Evolutionary conservation across 1,284 basidiomycete species (phyloP), one percentile per base, ranked within the genome.

Genomic region (Tilletia horrida): DNA sequence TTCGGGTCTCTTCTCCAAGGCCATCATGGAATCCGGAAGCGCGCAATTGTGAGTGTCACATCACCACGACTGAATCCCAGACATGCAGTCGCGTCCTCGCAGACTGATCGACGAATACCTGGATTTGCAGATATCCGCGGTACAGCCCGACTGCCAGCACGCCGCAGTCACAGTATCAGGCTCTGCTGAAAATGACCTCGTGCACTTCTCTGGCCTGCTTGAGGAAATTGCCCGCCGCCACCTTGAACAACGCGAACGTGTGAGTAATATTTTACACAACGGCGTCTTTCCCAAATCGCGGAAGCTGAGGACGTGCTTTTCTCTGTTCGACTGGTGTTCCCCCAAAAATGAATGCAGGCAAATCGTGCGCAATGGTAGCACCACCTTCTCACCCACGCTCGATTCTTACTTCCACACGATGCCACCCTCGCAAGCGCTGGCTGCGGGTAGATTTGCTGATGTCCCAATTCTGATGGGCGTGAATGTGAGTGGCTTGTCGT

Each of bases 21-120:
- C 27, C 14, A 35, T 59, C 16, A 59, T 59, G 55, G 55, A 59
- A 40, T 59, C 55, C 55, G 55, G 55, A 6, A 59, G 55, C 27
- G 27, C 55, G 35, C 27, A 35, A 35, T 21, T 59, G 55, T 59
- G 29, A 59, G 55, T 59, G 27, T 18, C 29, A n/a, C n/a, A n/a
- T n/a, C n/a, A n/a, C n/a, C n/a, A n/a, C n/a, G n/a, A n/a, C n/a
- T n/a, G n/a, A n/a, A n/a, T n/a, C n/a, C n/a, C n/a, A n/a, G n/a
- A n/a, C n/a, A n/a, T n/a, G n/a, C n/a, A n/a, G n/a, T 48, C 6
- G 16, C 45, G 21, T 18, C 6, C 45, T 23, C 16, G 18, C 18
- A 18, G 45, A 18, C 11, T 40, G 35, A 40, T 40, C 35, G 35
- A 40, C 11, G 35, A 11, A 40, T 40, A 6, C 35, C 35, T 40